Evolutionary conservation across 2,329 filamentous ascomycete species (phyloP), one percentile per base, ranked within the genome.

Genomic region (Colletotrichum eleusines): DNA sequence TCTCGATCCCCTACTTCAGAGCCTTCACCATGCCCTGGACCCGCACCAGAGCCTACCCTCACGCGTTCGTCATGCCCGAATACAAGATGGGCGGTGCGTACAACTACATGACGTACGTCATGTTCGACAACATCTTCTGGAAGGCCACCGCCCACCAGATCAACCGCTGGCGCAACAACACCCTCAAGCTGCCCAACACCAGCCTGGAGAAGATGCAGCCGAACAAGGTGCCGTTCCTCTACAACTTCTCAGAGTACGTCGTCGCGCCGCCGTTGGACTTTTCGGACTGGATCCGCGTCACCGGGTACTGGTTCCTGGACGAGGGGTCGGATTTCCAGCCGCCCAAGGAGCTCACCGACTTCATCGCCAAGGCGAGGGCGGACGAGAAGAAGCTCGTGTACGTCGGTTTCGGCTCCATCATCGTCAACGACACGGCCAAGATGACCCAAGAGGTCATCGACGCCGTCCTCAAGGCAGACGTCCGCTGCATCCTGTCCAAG

Each of bases 11-110:
- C 0, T 99, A 99, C 80, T 98, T 98, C 84, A 90, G 96, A 66
- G 95, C 95, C 0, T 99, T 99, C 78, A 97, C 94, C 23, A 99
- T 99, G 96, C 96, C 96, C 0, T 99, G 96, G 96, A 97, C 96
- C 0, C 90, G 95, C 59, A 99, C 96, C 20, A 88, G 96, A 63
- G 94, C 95, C 0, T 99, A 99, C 76, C 96, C 96, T 2, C 96
- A 99, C 80, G 96, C 96, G 0, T 99, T 99, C 81, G 92, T 95
- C 33, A 95, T 97, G 72, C 93, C 94, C 1, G 93, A 97, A 73
- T 91, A 93, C 80, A 98, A 97, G 82, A 94, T 97, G 90, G 96
- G 96, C 65, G 96, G 96, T 31, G 91, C 91, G 0, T 98, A 97
- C 84, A 99, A 99, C 78, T 94, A 95, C 78, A 91, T 97, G 77